Evolutionary conservation across 805 yeast genomes (phyloP).

Genomic region (Ogataea dorogensis): DNA sequence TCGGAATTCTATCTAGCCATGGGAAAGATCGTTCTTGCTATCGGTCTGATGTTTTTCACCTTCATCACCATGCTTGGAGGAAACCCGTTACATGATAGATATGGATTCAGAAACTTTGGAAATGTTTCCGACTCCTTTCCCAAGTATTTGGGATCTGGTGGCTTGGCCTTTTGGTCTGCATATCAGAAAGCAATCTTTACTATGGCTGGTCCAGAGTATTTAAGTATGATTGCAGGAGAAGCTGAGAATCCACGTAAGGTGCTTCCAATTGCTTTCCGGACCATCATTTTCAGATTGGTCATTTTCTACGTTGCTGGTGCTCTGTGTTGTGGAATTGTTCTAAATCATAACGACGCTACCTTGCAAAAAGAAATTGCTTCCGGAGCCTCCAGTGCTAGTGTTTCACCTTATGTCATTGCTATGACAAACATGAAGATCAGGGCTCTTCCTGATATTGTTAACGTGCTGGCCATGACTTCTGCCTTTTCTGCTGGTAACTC

Average conservation of each 20-base stretch:
- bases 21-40: slow-evolving; percentile 68
- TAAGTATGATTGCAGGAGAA: slow-evolving; percentile 85
- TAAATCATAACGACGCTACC: slow-evolving; percentile 65
- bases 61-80: slow-evolving; percentile 87
- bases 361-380: slow-evolving; percentile 56
- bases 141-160: slow-evolving; percentile 51
- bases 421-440: slow-evolving; percentile 68
- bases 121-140: slow-evolving; percentile 45
- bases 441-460: slow-evolving; percentile 73
- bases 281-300: slow-evolving; percentile 66
- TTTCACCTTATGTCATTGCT: slow-evolving; percentile 81
- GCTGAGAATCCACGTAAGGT: slow-evolving; percentile 57
- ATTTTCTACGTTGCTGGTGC: slow-evolving; percentile 73
- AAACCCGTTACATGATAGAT: slow-evolving; percentile 59
- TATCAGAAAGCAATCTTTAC: slow-evolving; percentile 72
- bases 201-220: slow-evolving; percentile 78
- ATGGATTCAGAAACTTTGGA: slow-evolving; percentile 30
- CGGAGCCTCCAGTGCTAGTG: slow-evolving; percentile 72
- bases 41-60: slow-evolving; percentile 74
- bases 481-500: slow-evolving; percentile 86
- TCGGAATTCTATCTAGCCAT: slow-evolving; percentile 76
- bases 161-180: slow-evolving; percentile 68
- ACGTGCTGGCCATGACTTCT: slow-evolving; percentile 70
- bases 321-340: slow-evolving; percentile 72
- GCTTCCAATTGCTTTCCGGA: slow-evolving; percentile 76